phyloP scores from a whole-genome alignment of 345 rosid species.

The Syzygium aqueum region DNA sequence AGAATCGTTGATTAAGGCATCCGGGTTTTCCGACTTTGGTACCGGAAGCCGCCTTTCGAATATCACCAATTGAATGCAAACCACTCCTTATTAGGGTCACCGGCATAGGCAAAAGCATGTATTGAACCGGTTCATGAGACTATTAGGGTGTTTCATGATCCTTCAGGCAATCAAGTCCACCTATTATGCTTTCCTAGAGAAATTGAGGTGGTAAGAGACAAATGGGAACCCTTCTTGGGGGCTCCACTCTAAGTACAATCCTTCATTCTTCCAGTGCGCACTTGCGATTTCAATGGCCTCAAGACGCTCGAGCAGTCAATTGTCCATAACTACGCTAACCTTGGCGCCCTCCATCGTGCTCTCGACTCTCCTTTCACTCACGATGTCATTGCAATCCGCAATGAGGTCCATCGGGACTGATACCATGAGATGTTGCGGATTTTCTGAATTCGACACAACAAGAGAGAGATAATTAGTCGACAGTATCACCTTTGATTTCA shows the following conservation, averaged over 20 bases:
- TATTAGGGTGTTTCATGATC: background rate
- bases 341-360: background rate
- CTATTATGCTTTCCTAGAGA: background rate
- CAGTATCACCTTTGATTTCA: background rate
- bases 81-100: background rate
- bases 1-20: background rate
- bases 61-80: background rate
- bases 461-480: background rate
- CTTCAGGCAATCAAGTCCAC: fast-evolving
- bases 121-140: background rate
- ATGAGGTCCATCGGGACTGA: background rate
- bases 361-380: background rate
- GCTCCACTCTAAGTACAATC: background rate
- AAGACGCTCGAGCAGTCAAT: background rate
- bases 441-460: background rate
- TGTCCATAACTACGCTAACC: background rate
- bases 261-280: background rate
- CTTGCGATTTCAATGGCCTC: background rate
- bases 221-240: background rate
- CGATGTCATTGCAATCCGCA: background rate
- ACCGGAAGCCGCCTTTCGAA: background rate
- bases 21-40: background rate
- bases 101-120: background rate
- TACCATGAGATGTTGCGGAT: background rate
- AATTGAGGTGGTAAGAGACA: background rate